phyloP scores from a whole-genome alignment of 208 protist genomes.

The Leptomonas pyrrhocoris region DNA sequence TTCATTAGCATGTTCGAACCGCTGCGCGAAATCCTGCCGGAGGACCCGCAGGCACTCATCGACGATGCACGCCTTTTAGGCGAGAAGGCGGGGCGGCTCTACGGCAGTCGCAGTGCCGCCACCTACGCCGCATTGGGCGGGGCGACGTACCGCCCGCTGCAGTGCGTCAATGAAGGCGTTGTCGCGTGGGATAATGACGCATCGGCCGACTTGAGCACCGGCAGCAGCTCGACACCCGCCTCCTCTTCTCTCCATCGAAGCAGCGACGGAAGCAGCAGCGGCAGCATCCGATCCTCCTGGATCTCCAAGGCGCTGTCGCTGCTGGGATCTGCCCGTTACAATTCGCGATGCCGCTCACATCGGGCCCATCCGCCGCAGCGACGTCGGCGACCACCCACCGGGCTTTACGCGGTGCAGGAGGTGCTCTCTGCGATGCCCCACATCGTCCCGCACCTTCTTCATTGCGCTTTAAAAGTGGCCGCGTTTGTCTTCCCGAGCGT shows the following conservation, averaged over 20 bases:
- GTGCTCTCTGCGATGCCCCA: constrained; percentile 10
- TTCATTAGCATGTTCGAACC: constrained; percentile 64
- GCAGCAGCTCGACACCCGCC: not conserved
- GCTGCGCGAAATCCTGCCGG: constrained; percentile 55
- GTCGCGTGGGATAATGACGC: constrained; percentile 16
- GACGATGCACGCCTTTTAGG: constrained; percentile 57
- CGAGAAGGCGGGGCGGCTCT: constrained; percentile 65
- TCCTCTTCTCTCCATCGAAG: not conserved
- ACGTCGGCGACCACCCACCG: not conserved
- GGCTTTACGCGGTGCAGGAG: not conserved
- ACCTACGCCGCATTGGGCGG: constrained; percentile 60
- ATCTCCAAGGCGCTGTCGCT: not conserved
- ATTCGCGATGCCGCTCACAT: not conserved
- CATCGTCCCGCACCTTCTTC: constrained; percentile 20
- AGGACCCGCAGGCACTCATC: constrained; percentile 38
- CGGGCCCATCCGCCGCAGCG: not conserved
- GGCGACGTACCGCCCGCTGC: constrained; percentile 48
- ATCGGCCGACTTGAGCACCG: not conserved
- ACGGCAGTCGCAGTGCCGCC: constrained; percentile 40
- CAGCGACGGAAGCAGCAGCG: not conserved
- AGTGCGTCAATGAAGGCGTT: constrained; percentile 53
- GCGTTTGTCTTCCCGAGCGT: constrained; percentile 50
- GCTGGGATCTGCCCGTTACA: not conserved
- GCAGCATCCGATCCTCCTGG: not conserved
- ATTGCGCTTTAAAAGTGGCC: constrained; percentile 26